A percentile compares a stretch with the other conserved stretches of the same genome.
Conservation (phyloP, 2,329 filamentous ascomycete genomes). For the Clarireedia sp. region DNA sequence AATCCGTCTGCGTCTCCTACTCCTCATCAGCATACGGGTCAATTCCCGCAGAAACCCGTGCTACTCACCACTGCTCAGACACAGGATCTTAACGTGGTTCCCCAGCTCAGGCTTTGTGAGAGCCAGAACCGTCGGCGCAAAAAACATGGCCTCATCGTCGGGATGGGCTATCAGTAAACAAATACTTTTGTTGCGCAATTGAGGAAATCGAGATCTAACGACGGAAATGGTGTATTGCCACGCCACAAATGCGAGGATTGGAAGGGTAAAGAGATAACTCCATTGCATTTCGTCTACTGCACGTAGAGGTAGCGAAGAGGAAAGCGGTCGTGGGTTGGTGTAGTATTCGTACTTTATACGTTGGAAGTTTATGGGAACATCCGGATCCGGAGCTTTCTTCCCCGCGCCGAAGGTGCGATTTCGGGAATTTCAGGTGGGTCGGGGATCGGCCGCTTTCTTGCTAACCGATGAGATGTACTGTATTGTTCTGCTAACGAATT, state of each 20-base stretch:
- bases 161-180: slow-evolving; percentile 92
- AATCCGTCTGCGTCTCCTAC: slow-evolving; percentile 78
- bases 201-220: slow-evolving; percentile 48
- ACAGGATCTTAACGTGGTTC: slow-evolving; percentile 92
- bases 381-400: too few species aligned
- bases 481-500: too few species aligned
- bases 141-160: slow-evolving; percentile 99
- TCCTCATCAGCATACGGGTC: slow-evolving; percentile 15
- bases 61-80: slow-evolving; percentile 68
- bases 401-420: too few species aligned
- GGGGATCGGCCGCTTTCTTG: too few species aligned
- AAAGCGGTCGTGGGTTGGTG: not conserved
- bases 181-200: slow-evolving; percentile 73
- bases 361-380: not conserved
- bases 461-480: too few species aligned
- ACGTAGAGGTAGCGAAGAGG: not conserved
- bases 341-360: not conserved
- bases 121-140: slow-evolving; percentile 79
- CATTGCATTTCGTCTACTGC: slow-evolving; percentile 21
- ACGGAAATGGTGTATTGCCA: slow-evolving; percentile 32
- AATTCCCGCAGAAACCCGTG: not conserved
- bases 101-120: slow-evolving; percentile 70
- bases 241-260: slow-evolving; percentile 32
- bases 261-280: slow-evolving; percentile 26
- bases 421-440: too few species aligned